Conservation (phyloP, 2,329 filamentous ascomycete species). For the Huntiella decipiens region DNA sequence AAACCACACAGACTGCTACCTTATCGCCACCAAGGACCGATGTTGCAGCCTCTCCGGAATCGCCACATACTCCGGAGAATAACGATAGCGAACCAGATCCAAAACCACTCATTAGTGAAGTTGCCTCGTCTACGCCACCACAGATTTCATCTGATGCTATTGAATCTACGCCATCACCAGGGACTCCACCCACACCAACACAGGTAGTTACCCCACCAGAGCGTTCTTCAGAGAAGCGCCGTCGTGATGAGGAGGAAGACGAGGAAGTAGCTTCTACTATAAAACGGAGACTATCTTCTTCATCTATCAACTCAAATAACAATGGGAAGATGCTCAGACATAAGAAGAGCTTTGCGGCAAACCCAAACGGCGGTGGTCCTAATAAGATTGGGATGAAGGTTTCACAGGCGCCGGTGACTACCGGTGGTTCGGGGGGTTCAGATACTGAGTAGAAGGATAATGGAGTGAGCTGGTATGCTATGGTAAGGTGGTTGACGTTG, state of each 20-base stretch:
- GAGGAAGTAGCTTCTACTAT: constrained; percentile 59
- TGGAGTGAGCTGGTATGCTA: not conserved
- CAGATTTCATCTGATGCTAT: not conserved
- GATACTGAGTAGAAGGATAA: constrained; percentile 19
- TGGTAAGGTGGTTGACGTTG: not conserved
- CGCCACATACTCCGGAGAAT: no score
- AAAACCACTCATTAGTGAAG: not conserved
- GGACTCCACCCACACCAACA: constrained; percentile 17
- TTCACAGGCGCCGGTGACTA: constrained; percentile 26
- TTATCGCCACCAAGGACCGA: no score
- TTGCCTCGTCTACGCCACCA: constrained; percentile 3
- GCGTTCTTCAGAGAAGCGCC: constrained; percentile 69
- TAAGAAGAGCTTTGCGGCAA: constrained; percentile 27
- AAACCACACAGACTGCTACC: not conserved
- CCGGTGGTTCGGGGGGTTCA: constrained; percentile 20
- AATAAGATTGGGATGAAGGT: constrained; percentile 41
- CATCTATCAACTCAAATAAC: constrained; percentile 24
- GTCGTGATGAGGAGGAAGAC: constrained; percentile 75
- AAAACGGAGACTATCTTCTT: constrained; percentile 42
- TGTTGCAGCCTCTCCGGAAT: no score
- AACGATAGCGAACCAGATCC: no score
- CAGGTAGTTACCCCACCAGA: constrained; percentile 44
- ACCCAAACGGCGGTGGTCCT: constrained; percentile 20
- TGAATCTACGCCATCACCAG: constrained; percentile 16
- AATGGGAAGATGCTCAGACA: constrained; percentile 17